Evolutionary conservation across 2,329 filamentous ascomycete genomes (phyloP).

Genomic region (Emericellopsis atlantica): DNA sequence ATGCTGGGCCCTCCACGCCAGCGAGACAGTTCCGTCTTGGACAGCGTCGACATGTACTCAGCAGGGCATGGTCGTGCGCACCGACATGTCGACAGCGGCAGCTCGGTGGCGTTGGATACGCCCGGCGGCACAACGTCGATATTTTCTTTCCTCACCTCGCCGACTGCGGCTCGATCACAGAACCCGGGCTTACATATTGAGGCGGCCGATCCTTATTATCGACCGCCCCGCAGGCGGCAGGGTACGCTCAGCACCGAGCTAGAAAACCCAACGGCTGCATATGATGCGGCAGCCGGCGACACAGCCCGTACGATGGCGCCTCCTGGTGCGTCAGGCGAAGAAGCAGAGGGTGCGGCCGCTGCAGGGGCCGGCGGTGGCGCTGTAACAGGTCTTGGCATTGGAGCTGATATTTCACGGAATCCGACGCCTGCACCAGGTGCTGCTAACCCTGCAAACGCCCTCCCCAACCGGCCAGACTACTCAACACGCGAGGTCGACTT

Average conservation of each 20-base stretch:
- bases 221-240: slow-evolving; percentile 62
- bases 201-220: slow-evolving; percentile 70
- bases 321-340: slow-evolving; percentile 11
- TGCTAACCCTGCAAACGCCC: slow-evolving; percentile 22
- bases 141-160: slow-evolving; percentile 57
- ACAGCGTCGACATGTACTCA: slow-evolving; percentile 34
- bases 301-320: background rate
- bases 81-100: slow-evolving; percentile 43
- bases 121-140: slow-evolving; percentile 56
- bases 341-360: slow-evolving; percentile 19
- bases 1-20: slow-evolving; percentile 30
- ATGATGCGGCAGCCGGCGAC: background rate
- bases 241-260: slow-evolving; percentile 37
- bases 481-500: slow-evolving; percentile 92
- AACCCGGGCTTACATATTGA: slow-evolving; percentile 34
- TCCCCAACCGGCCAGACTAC: slow-evolving; percentile 64
- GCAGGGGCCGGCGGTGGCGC: slow-evolving; percentile 19
- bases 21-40: slow-evolving; percentile 42
- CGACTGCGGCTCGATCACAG: slow-evolving; percentile 32
- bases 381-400: slow-evolving; percentile 16
- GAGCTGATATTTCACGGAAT: slow-evolving; percentile 24
- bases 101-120: slow-evolving; percentile 61
- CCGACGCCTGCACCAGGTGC: slow-evolving; percentile 28
- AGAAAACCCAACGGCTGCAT: background rate
- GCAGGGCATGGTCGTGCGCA: slow-evolving; percentile 15